Evolutionary conservation across 176 grass and related monocot species (phyloP), one percentile per base, ranked within the genome.

Genomic region (Miscanthus lutarioriparius): DNA sequence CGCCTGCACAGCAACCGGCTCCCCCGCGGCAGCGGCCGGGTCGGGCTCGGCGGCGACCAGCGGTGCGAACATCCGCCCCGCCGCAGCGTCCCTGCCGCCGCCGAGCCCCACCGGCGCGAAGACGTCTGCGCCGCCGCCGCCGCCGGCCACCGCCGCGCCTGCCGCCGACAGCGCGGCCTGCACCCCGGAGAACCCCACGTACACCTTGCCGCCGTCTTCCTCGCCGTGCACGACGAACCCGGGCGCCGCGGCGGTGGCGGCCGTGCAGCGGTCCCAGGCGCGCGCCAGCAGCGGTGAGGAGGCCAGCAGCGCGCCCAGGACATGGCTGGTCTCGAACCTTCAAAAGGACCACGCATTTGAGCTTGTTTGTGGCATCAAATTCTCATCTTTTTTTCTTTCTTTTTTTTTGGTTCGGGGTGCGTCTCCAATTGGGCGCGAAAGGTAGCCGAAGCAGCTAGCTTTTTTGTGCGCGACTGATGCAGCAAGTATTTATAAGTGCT

Each of bases 291-390:
- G 86, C 25, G 93, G 85, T 70, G 97, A 94, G 65, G 90, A 96
- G 5, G 97, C 90, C 23, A 99, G 82, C 71, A 99, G 86, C 15
- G 93, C 86, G 74, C 93, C 97, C 72, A 99, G 83, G 47, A 99
- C 88, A 72, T 96, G 93, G 72, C 97, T 96, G 64, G 93, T 94
- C 87, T 99, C 97, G 86, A 92, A 99, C 90, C 97, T 99, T 86
- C 19, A 59, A 63, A 76, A 43, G 9, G 67, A 49, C 56, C 15
- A 79, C 43, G 39, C 75, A 87, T 87, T 87, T 87, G 22, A 87
- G 62, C 61, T 49, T 17, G 69, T 83, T 67, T 47, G 11, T 1
- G 15, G 45, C 38, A 79, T 33, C 16, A 51, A 51, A 74, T 6
- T 74, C 26, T 1, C 40, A 58, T 49, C 26, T 40, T 53, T 64